Evolutionary conservation across 2,329 filamentous ascomycete genomes (phyloP).

Genomic region (Capronia americana): DNA sequence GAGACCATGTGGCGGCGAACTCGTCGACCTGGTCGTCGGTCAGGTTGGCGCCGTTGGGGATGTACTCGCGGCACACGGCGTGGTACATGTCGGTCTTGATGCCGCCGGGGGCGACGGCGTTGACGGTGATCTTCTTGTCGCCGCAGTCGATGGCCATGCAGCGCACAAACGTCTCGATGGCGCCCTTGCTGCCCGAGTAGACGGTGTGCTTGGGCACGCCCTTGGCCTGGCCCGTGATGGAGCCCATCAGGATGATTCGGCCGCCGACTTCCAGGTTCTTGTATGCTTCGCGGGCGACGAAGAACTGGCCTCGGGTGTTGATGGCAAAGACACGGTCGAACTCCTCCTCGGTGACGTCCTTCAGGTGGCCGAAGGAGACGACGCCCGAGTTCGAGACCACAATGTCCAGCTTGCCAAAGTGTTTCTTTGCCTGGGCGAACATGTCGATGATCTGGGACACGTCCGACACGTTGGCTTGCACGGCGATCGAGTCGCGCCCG

Average conservation of each 20-base stretch:
- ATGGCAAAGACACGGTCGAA: conserved; percentile 74
- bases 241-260: conserved; percentile 73
- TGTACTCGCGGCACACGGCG: conserved; percentile 48
- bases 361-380: conserved; percentile 71
- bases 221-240: conserved; percentile 70
- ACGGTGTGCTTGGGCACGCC: conserved; percentile 74
- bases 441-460: conserved; percentile 67
- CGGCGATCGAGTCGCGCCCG: conserved; percentile 67
- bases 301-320: conserved; percentile 75
- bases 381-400: conserved; percentile 64
- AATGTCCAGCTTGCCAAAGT: conserved; percentile 72
- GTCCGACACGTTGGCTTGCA: conserved; percentile 72
- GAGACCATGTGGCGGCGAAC: conserved; percentile 50
- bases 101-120: conserved; percentile 70
- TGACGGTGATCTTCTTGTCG: conserved; percentile 71
- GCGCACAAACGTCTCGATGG: conserved; percentile 78
- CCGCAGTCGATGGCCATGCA: conserved; percentile 74
- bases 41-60: conserved; percentile 47
- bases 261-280: conserved; percentile 73
- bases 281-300: conserved; percentile 76
- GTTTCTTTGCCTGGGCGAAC: conserved; percentile 67
- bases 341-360: conserved; percentile 73
- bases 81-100: conserved; percentile 74
- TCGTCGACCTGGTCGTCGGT: conserved; percentile 39
- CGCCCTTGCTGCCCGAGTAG: conserved; percentile 77